Percentiles rank a stretch among this genome's conserved stretches.
phyloP scores from a whole-genome alignment of 2,329 filamentous ascomycete genomes.

The Botrytis porri region DNA sequence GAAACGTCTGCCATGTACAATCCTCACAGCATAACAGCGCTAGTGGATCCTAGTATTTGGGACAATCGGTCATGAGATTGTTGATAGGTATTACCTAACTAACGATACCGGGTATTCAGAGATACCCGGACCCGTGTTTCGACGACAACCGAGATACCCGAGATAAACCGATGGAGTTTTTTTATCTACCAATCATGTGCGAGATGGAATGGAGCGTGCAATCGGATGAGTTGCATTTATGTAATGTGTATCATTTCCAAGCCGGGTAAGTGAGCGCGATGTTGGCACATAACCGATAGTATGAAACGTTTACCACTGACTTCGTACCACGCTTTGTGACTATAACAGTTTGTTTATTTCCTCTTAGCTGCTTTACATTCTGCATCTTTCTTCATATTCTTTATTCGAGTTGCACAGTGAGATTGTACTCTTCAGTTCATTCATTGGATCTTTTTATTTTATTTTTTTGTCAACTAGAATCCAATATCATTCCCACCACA shows the following conservation, averaged over 20 bases:
- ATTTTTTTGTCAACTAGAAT: not conserved
- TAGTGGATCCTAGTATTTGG: not conserved
- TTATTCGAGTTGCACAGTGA: not conserved
- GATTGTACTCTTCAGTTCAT: too few species aligned
- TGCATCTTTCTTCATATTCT: not conserved
- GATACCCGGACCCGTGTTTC: not conserved
- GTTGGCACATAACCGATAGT: not conserved
- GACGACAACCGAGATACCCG: not conserved
- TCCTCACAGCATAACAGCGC: not conserved
- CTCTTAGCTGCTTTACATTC: not conserved
- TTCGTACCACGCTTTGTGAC: not conserved
- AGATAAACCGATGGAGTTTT: not conserved
- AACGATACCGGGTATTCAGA: not conserved
- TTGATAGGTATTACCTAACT: conserved; percentile 2
- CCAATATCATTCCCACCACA: not conserved
- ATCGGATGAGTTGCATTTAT: not conserved
- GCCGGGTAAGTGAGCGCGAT: not conserved
- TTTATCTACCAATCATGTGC: not conserved
- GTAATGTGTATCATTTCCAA: not conserved
- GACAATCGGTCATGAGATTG: not conserved
- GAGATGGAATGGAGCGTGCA: not conserved
- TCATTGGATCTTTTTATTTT: too few species aligned
- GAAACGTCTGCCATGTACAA: not conserved
- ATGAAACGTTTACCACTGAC: not conserved
- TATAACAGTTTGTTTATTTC: not conserved